Conservation (phyloP, 2,329 filamentous ascomycete genomes). For the Diaporthe ampelina region DNA sequence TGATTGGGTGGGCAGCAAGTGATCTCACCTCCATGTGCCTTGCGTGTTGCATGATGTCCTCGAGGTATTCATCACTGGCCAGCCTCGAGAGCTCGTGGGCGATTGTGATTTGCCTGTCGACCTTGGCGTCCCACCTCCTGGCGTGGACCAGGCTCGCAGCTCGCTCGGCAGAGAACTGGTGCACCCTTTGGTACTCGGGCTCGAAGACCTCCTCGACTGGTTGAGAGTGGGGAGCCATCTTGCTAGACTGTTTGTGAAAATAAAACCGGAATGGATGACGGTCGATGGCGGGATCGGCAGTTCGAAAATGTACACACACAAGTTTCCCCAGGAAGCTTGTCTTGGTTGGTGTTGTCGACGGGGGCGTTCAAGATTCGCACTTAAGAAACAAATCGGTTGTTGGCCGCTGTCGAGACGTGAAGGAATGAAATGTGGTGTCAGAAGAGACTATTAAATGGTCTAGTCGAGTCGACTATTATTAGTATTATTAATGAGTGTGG, state of each 20-base stretch:
- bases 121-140: constrained; percentile 43
- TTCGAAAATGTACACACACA: constrained; percentile 43
- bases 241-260: constrained; percentile 44
- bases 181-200: constrained; percentile 37
- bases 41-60: constrained; percentile 96
- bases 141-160: constrained; percentile 40
- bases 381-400: constrained; percentile 46
- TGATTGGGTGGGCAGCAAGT: constrained; percentile 36
- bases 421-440: constrained; percentile 32
- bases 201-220: constrained; percentile 48
- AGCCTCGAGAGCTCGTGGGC: constrained; percentile 89
- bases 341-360: constrained; percentile 44
- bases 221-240: constrained; percentile 51
- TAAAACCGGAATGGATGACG: constrained; percentile 41
- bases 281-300: constrained; percentile 16
- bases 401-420: constrained; percentile 20
- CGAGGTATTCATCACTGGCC: constrained; percentile 90
- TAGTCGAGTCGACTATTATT: constrained; percentile 65
- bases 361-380: constrained; percentile 47
- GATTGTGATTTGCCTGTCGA: constrained; percentile 86
- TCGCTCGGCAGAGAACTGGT: constrained; percentile 41
- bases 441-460: constrained; percentile 50
- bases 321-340: constrained; percentile 69
- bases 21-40: constrained; percentile 86
- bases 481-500: constrained; percentile 71